phyloP scores from a whole-genome alignment of 1,284 basidiomycete genomes.

The Bjerkandera adusta region DNA sequence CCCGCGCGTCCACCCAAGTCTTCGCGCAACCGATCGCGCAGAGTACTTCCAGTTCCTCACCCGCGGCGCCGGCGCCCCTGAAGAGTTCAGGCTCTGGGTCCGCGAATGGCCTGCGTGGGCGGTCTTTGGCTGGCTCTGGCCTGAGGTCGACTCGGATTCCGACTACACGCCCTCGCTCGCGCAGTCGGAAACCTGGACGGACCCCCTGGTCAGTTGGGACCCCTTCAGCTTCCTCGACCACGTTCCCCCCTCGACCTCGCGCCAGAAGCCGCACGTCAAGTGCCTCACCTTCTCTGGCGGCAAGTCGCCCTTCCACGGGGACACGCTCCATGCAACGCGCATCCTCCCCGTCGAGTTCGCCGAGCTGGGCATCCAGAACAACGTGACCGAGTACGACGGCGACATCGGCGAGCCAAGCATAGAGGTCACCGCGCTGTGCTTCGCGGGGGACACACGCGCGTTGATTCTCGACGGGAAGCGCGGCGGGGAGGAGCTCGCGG shows the following conservation, averaged over 20 bases:
- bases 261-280: constrained; percentile 8
- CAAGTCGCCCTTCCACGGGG: constrained; percentile 3
- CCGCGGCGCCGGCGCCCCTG: not conserved
- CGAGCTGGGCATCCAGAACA: constrained; percentile 3
- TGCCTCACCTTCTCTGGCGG: constrained; percentile 8
- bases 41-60: constrained; percentile 10
- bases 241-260: not conserved
- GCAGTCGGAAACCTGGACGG: too few relatives aligned
- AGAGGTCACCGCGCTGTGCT: constrained; percentile 14
- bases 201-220: too few relatives aligned
- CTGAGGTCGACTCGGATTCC: constrained; percentile 4
- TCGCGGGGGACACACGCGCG: constrained; percentile 8
- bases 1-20: constrained; percentile 7
- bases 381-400: constrained; percentile 8
- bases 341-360: constrained; percentile 13
- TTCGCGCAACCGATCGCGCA: constrained; percentile 11
- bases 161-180: not conserved
- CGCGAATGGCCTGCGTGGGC: constrained; percentile 17
- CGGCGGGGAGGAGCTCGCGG: constrained; percentile 15
- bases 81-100: constrained; percentile 15
- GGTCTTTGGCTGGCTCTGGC: constrained; percentile 17
- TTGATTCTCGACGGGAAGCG: constrained; percentile 14
- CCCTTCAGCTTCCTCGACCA: too few relatives aligned
- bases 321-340: constrained; percentile 11
- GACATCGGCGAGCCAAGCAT: constrained; percentile 5